A percentile compares a stretch with the other conserved stretches of the same genome.
Conservation (phyloP, 2,329 filamentous ascomycete species). For the Penicillium digitatum region DNA sequence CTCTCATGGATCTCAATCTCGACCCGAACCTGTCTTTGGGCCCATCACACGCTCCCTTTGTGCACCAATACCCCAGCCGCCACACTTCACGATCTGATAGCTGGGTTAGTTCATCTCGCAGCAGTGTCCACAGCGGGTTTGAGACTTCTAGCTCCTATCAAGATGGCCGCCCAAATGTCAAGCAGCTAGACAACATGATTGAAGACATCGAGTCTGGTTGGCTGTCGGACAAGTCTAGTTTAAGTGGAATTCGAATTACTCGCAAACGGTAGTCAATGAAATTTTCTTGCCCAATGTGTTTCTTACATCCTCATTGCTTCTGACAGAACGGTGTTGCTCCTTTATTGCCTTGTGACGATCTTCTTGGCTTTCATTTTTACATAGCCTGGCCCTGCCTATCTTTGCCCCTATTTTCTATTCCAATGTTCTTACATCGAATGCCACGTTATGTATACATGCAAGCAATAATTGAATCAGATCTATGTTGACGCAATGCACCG, state of each 20-base stretch:
- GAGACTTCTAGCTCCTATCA: slow-evolving; percentile 18
- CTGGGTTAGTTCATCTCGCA: slow-evolving; percentile 30
- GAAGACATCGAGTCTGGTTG: slow-evolving; percentile 34
- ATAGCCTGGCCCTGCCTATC: not conserved
- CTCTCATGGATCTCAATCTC: slow-evolving; percentile 25
- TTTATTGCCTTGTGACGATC: not conserved
- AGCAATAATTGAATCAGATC: not conserved
- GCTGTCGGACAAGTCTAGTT: slow-evolving; percentile 27
- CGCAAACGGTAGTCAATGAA: slow-evolving; percentile 11
- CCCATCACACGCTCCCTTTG: slow-evolving; percentile 15
- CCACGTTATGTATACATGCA: not conserved
- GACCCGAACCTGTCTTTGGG: slow-evolving; percentile 22
- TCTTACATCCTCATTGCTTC: not conserved
- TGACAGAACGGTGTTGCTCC: not conserved
- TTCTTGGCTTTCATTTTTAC: not conserved
- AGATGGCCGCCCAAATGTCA: slow-evolving; percentile 23
- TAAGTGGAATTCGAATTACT: slow-evolving; percentile 10
- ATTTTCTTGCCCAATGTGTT: not conserved
- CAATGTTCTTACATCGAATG: not conserved
- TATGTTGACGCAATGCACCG: not conserved
- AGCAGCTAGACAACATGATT: slow-evolving; percentile 32
- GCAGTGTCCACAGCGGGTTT: slow-evolving; percentile 28
- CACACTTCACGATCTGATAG: slow-evolving; percentile 24
- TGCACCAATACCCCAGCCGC: slow-evolving; percentile 17
- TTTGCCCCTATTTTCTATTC: slow-evolving; percentile 1